Evolutionary conservation across 257 asterid genomes (phyloP), one percentile per base, ranked within the genome.

Genomic region (Lycium barbarum): DNA sequence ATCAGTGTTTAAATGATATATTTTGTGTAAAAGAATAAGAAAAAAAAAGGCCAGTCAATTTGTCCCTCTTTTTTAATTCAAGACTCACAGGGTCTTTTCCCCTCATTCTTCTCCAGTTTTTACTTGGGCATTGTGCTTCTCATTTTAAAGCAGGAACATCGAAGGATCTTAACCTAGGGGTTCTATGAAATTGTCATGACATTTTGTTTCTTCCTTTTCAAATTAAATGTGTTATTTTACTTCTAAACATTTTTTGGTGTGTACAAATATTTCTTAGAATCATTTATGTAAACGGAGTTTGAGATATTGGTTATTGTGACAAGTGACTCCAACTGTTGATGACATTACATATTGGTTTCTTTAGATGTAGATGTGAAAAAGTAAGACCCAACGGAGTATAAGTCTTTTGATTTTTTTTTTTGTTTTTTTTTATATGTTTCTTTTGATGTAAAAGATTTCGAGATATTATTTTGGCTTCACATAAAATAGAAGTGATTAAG

Each of bases 171-270:
- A 62, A n/a, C 68, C 36, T 3, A 20, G 20, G 26, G 6, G 36
- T 20, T 62, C 12, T 20, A n/a, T 62, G 36, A 62, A 20, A 8
- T 9, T 20, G 14, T 62, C 68, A 62, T 20, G 12, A 62, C 68
- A 62, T 9, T 62, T 36, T 20, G 14, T 20, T 62, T 62, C 68
- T 62, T 62, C 68, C 36, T 8, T 58, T 58, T 58, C 63, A 71
- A 71, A 51, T 71, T 43, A 71, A 70, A 70, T 71, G 79, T 71
- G 15, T 71, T 36, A 40, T 17, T 58, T 58, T 15, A 58, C 22
- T 58, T 58, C 10, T 17, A 58, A 5, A 59, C 26, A 59, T 59
- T 18, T 59, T 26, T 59, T 59, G 66, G 33, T 7, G 6, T 7
- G 66, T 59, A 59, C 8, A n/a, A 59, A 2, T 59, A 6, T 17